Percentiles rank a stretch among this genome's conserved stretches.
Conservation (phyloP, 2,329 filamentous ascomycete species). For the Pseudocercospora fuligena region DNA sequence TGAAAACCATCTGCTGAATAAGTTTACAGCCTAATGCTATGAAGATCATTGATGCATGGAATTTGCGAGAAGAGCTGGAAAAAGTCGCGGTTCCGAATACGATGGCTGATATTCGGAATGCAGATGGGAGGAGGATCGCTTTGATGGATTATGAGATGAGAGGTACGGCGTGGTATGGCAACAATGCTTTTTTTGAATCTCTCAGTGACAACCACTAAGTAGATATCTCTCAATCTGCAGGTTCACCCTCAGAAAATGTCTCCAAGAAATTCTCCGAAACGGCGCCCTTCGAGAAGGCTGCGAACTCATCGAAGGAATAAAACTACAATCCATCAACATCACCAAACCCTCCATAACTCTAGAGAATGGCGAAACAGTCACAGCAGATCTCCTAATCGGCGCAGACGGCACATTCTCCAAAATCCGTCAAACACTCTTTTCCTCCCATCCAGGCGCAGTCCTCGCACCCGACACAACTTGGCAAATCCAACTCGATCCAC, state of each 20-base stretch:
- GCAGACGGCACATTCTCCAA: too few relatives aligned
- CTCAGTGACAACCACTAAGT: too few relatives aligned
- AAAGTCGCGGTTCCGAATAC: slow-evolving; percentile 11
- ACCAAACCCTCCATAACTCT: too few relatives aligned
- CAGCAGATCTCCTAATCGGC: not conserved
- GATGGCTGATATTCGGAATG: slow-evolving; percentile 11
- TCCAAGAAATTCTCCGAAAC: too few relatives aligned
- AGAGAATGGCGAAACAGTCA: not conserved
- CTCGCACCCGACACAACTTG: not conserved
- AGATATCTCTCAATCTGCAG: too few relatives aligned
- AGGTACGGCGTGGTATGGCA: slow-evolving; percentile 5
- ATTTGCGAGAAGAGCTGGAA: slow-evolving; percentile 6
- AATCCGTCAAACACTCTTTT: too few relatives aligned
- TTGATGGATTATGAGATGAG: slow-evolving; percentile 11
- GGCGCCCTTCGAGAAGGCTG: too few relatives aligned
- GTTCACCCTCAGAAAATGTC: too few relatives aligned
- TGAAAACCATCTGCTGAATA: not conserved
- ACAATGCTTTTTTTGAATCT: too few relatives aligned
- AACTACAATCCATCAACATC: too few relatives aligned
- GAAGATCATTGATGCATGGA: slow-evolving; percentile 17
- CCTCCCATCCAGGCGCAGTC: not conserved
- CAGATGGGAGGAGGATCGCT: slow-evolving; percentile 5
- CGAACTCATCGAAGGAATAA: too few relatives aligned
- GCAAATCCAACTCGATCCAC: not conserved
- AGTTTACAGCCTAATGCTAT: slow-evolving; percentile 19